Conservation (phyloP, 176 grass and related monocot genomes). For the Oryza nivara region DNA sequence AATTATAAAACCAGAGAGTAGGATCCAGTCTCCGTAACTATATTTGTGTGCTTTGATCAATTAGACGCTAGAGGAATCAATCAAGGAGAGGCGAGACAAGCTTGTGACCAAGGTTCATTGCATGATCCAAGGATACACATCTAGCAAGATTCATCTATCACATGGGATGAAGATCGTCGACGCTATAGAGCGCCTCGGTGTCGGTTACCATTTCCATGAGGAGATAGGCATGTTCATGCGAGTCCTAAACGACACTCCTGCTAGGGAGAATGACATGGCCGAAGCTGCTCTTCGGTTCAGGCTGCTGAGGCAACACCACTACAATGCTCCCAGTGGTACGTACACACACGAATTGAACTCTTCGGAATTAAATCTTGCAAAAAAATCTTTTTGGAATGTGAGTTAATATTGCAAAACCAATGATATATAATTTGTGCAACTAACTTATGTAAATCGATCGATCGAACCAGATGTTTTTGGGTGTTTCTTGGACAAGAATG, state of each 20-base stretch:
- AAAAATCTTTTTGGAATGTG: too few relatives aligned
- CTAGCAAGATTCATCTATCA: background rate
- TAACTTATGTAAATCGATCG: too few relatives aligned
- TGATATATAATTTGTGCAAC: too few relatives aligned
- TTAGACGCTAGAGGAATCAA: background rate
- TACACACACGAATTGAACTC: too few relatives aligned
- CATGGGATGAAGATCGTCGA: slow-evolving; percentile 5
- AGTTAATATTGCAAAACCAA: too few relatives aligned
- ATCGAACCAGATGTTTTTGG: background rate
- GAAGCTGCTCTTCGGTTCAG: slow-evolving; percentile 20
- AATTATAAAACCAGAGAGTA: too few relatives aligned
- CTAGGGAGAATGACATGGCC: background rate
- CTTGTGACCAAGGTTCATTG: background rate
- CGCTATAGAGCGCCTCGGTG: slow-evolving; percentile 10
- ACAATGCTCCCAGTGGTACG: background rate
- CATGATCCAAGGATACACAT: background rate
- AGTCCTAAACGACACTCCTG: background rate
- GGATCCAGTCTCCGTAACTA: too few relatives aligned
- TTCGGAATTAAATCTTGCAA: too few relatives aligned
- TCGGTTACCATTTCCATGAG: slow-evolving; percentile 23
- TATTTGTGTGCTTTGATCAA: background rate
- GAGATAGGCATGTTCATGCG: background rate
- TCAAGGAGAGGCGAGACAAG: background rate
- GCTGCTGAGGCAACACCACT: slow-evolving; percentile 22
- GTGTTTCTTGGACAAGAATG: background rate